Evolutionary conservation across 179 eudicot genomes (phyloP).

Genomic region (Vitellaria paradoxa): DNA sequence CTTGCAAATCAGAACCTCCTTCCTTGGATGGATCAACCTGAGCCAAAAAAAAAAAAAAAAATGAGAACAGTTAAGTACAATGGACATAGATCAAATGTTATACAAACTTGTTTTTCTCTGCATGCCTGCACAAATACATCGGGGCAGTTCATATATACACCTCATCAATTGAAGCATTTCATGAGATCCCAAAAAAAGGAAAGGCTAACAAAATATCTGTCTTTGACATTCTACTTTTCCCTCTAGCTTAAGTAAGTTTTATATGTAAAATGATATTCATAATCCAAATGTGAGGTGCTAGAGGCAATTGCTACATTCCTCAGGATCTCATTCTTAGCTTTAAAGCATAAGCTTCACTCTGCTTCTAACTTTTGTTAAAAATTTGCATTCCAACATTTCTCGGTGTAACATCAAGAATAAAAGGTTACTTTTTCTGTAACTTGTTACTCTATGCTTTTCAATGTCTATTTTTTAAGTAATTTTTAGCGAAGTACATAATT

Average conservation of each 20-base stretch:
- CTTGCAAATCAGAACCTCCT: slow-evolving; percentile 2
- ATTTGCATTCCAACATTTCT: too few species aligned
- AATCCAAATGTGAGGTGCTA: background rate
- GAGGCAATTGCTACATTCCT: background rate
- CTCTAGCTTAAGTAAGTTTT: too few species aligned
- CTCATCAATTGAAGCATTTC: background rate
- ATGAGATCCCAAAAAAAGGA: background rate
- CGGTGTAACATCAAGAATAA: too few species aligned
- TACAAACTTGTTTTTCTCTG: background rate
- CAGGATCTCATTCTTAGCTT: background rate
- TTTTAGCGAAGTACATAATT: background rate
- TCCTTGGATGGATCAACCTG: background rate
- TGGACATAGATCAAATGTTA: background rate
- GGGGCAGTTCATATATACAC: background rate
- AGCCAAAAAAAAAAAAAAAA: too few species aligned
- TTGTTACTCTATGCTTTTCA: too few species aligned
- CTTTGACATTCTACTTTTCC: too few species aligned
- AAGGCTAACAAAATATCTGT: background rate
- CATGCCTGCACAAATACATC: background rate
- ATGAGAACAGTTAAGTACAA: background rate
- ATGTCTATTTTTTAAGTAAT: too few species aligned
- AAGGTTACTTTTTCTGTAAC: too few species aligned
- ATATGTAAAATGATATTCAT: too few species aligned
- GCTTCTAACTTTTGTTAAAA: background rate
- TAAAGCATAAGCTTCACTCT: background rate